A percentile compares a stretch with the other conserved stretches of the same genome.
Evolutionary conservation across 768 basidiomycete genomes (phyloP).

Genomic region (Hortiboletus campestris): DNA sequence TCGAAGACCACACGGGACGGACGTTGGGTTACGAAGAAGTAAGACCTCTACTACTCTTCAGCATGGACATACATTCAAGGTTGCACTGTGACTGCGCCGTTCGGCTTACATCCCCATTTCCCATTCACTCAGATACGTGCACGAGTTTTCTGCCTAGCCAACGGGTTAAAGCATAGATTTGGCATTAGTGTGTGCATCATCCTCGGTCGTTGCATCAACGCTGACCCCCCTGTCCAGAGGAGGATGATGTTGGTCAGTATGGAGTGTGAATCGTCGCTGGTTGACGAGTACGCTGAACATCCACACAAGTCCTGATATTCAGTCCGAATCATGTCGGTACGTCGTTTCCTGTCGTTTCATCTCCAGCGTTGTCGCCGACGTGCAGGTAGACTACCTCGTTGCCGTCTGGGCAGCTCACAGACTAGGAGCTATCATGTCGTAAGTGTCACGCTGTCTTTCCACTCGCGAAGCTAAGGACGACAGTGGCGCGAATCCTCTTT

Average conservation of each 20-base stretch:
- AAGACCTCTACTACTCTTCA: neutral
- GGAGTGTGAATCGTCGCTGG: too few species aligned
- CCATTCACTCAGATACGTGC: constrained; percentile 30
- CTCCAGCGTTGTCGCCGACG: neutral
- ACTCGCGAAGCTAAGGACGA: neutral
- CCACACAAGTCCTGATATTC: constrained; percentile 52
- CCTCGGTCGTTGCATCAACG: neutral
- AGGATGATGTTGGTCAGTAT: constrained; percentile 40
- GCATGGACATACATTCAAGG: neutral
- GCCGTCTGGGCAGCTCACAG: constrained; percentile 56
- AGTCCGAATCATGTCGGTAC: constrained; percentile 67
- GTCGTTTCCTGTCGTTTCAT: constrained; percentile 8
- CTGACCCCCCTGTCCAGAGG: constrained; percentile 24
- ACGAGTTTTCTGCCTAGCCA: constrained; percentile 39
- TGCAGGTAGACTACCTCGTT: constrained; percentile 48
- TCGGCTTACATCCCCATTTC: neutral
- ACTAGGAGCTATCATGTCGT: constrained; percentile 59
- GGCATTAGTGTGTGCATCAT: constrained; percentile 30
- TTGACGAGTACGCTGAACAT: constrained; percentile 5
- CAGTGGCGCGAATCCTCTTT: constrained; percentile 63
- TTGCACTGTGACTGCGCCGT: neutral
- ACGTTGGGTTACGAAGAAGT: constrained; percentile 38
- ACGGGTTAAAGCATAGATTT: constrained; percentile 34
- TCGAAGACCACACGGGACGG: constrained; percentile 41
- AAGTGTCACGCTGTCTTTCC: constrained; percentile 23